Evolutionary conservation across 2,329 filamentous ascomycete genomes (phyloP), one percentile per base, ranked within the genome.

Genomic region (Rasamsonia emersonii): DNA sequence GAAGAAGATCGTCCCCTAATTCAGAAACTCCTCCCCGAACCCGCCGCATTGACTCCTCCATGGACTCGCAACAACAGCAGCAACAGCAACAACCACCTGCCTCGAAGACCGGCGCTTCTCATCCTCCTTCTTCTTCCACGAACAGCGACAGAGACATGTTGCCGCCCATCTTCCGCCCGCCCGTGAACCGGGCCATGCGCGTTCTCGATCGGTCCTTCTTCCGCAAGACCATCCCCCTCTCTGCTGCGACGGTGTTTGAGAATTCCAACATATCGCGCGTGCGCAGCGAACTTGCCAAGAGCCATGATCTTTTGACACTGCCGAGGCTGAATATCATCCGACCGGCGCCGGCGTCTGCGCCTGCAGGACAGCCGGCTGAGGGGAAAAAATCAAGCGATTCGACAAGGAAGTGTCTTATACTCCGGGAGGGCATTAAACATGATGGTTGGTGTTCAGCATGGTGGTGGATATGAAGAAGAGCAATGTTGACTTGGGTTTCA

Each of bases 201-300:
- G 73, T 75, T 30, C 75, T 98, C 42, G 88, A 98, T 63, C 79
- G 84, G 44, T 71, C 79, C 10, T 79, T 93, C 42, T 96, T 96
- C 65, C 69, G 74, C 32, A 85, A 80, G 56, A 82, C 71, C 1
- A 64, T 94, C 34, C 77, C 80, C 15, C 67, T 89, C 15, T 75
- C 86, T 6, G 88, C 86, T 3, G 89, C 86, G 5, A 75, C 81
- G 21, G 68, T 96, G 26, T 73, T 75, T 42, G 82, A 91, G 52
- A 73, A 73, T 39, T 81, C 76, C 45, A 75, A 86, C 47, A 86
- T 96, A 35, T 72, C 79, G 15, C 72, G 68, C 42, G 79, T 83
- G 54, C 74, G 83, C 41, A 76, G 75, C 46, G 67, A 73, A 25
- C 65, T 95, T 18, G 63, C 73, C 17, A 71, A 69, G 43, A 79